Evolutionary conservation across 352 stramenopile species (phyloP).

Genomic region (Pythium guiyangense): DNA sequence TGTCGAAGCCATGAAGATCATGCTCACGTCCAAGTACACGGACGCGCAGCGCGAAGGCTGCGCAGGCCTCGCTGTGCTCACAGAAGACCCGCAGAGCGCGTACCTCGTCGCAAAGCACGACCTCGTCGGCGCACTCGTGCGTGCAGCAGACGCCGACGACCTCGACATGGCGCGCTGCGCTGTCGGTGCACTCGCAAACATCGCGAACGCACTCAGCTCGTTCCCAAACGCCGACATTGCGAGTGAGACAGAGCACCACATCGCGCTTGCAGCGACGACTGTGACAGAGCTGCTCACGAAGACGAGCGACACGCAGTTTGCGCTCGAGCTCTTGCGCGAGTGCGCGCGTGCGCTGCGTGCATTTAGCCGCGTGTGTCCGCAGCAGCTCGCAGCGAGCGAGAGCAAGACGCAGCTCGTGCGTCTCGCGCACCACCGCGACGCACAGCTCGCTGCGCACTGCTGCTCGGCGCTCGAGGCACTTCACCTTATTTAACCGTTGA

Average conservation of each 20-base stretch:
- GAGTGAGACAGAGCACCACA: conserved; percentile 30
- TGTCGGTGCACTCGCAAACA: conserved; percentile 62
- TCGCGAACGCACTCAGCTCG: conserved; percentile 43
- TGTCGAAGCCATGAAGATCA: conserved; percentile 82
- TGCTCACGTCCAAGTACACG: conserved; percentile 68
- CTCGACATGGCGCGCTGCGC: conserved; percentile 66
- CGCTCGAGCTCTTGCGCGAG: conserved; percentile 71
- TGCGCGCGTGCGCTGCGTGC: conserved; percentile 50
- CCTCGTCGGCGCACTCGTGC: conserved; percentile 50
- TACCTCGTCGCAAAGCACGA: conserved; percentile 50
- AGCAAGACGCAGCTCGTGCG: conserved; percentile 32
- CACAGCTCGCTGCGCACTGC: conserved; percentile 55
- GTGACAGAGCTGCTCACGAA: conserved; percentile 44
- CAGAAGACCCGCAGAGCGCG: conserved; percentile 54
- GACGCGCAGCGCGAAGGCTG: conserved; percentile 77
- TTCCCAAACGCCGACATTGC: conserved; percentile 41
- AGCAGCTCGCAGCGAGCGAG: conserved; percentile 22
- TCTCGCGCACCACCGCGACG: conserved; percentile 56
- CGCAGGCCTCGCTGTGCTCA: conserved; percentile 63
- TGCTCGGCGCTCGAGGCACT: conserved; percentile 34
- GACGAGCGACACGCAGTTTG: conserved; percentile 44
- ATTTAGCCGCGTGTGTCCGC: conserved; percentile 46
- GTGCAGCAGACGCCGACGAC: conserved; percentile 39
- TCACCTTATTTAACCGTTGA: conserved; percentile 18
- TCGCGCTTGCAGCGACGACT: conserved; percentile 40